phyloP scores from a whole-genome alignment of 805 yeast species.

The Hanseniaspora taiwanica region DNA sequence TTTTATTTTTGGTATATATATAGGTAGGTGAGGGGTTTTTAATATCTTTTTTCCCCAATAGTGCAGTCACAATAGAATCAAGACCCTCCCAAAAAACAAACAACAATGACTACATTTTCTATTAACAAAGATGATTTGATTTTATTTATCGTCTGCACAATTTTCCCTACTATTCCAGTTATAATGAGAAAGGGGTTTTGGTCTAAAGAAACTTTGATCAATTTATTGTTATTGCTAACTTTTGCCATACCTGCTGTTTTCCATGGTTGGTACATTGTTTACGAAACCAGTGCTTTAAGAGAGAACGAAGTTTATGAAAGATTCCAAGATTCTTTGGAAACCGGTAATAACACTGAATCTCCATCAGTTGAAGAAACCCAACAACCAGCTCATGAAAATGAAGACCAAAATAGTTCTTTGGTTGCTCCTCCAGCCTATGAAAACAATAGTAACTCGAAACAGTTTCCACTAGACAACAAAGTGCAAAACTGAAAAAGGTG shows the following conservation, averaged over 20 bases:
- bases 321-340: constrained; percentile 1
- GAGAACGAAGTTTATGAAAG: not conserved
- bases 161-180: constrained; percentile 67
- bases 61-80: too few relatives aligned
- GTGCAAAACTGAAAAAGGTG: too few relatives aligned
- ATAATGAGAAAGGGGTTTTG: constrained; percentile 50
- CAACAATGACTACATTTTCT: constrained; percentile 1
- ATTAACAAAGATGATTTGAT: constrained; percentile 4
- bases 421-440: too few relatives aligned
- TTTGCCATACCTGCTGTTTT: constrained; percentile 6
- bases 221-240: constrained; percentile 15
- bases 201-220: constrained; percentile 40
- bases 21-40: too few relatives aligned
- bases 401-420: too few relatives aligned
- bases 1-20: too few relatives aligned
- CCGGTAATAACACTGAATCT: not conserved
- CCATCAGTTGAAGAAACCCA: too few relatives aligned
- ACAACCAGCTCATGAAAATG: too few relatives aligned
- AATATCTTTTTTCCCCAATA: too few relatives aligned
- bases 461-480: too few relatives aligned
- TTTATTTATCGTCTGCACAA: constrained; percentile 28
- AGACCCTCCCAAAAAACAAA: not conserved
- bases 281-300: constrained; percentile 4
- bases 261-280: constrained; percentile 12
- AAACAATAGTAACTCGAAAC: too few relatives aligned